Base-by-base conservation (phyloP, 441 rosid genomes). In the Pelargonium citronellum region DNA sequence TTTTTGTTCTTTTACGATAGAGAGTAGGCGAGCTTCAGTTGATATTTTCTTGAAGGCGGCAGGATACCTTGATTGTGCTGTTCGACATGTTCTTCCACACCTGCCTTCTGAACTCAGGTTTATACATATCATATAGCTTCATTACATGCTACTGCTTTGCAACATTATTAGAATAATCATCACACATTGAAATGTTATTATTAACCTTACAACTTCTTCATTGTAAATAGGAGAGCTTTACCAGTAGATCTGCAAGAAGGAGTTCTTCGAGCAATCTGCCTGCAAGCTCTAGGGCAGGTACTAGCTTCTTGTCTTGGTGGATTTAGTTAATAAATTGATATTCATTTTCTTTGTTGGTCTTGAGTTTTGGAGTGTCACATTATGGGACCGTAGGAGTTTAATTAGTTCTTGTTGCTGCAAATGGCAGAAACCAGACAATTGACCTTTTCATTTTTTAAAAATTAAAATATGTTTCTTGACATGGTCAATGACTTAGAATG, bases 201-300 rank as follows among this genome's bases (percentile, higher is more conserved):
- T 55, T 5, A 16, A 7, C 10, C 22, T 15, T 15, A 34, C 39
- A 39, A 47, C 53, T 65, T 74, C 70, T 73, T 61, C 68, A 73
- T 67, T 57, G 65, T 24, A 69, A 73, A 62, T 68, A 95, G 98
- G 91, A 91, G 92, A 85, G 87, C 84, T 72, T 86, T 92, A 74
- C 99, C 99, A 10, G 94, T 89, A 51, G 98, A 92, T 80, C 82
- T 95, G 70, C 88, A 89, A 15, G 99, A 91, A 83, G 99, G 96
- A 79, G 87, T 83, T 76, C 91, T 92, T 77, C 80, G 89, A 77
- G 97, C 98, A 60, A 91, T 89, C 78, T 88, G 94, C 87, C 78
- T 89, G 78, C 99, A 95, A 80, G 92, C 99, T 77, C 61, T 95
- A 78, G 99, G 99, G 74, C 96, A 89, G 97, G 99, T 95, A 83